A percentile compares a stretch with the other conserved stretches of the same genome.
phyloP scores from a whole-genome alignment of 83 land plant species.

The Thuja plicata region DNA sequence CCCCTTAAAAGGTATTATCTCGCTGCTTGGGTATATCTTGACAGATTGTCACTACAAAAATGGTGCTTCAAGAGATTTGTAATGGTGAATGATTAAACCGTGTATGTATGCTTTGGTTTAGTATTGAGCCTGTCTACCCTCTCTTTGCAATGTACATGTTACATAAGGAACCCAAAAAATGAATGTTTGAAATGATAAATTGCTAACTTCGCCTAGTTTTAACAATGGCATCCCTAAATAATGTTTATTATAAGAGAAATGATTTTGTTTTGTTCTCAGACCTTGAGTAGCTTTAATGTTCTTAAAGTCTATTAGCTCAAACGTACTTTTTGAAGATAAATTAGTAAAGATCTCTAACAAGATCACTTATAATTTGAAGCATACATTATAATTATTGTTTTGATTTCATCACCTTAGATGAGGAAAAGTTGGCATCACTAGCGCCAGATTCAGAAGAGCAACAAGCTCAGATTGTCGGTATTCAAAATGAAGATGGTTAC shows the following conservation, averaged over 20 bases:
- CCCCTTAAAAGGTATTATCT: neutral
- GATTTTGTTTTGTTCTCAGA: neutral
- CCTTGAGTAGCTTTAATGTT: neutral
- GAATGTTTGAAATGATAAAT: neutral
- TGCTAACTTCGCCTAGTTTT: neutral
- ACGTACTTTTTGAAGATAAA: neutral
- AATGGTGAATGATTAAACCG: neutral
- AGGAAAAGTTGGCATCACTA: slow-evolving; percentile 37
- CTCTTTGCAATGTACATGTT: neutral
- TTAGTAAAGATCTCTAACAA: neutral
- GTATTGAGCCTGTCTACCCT: neutral
- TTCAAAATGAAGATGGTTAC: slow-evolving; percentile 84
- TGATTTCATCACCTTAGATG: slow-evolving; percentile 41
- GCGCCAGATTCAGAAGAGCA: slow-evolving; percentile 88
- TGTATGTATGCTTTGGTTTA: neutral
- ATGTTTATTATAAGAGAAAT: neutral
- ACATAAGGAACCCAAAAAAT: neutral
- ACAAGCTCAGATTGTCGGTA: slow-evolving; percentile 71
- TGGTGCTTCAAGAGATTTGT: neutral
- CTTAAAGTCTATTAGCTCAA: neutral
- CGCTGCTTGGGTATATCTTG: neutral
- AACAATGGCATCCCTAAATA: neutral
- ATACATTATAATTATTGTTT: neutral
- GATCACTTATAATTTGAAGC: neutral
- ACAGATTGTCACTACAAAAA: neutral